Conservation (phyloP, 768 basidiomycete genomes). For the Naganishia antarctica region DNA sequence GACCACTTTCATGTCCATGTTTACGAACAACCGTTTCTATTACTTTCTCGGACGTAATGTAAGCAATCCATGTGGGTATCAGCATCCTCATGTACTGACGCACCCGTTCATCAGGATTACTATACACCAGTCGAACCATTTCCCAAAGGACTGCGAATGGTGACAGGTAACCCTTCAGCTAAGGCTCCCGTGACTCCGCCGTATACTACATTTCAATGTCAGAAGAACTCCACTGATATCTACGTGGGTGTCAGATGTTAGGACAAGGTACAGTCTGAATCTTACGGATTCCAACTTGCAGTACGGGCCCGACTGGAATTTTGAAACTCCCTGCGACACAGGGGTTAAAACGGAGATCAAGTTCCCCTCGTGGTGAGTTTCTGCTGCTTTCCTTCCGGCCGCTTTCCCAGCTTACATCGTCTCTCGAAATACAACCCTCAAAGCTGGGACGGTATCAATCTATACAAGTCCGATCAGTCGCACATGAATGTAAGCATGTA, state of each 20-base stretch:
- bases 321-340: constrained; percentile 30
- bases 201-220: constrained; percentile 10
- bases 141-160: constrained; percentile 37
- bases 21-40: constrained; percentile 13
- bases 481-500: constrained; percentile 32
- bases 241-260: background rate
- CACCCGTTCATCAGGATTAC: background rate
- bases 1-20: constrained; percentile 11
- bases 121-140: constrained; percentile 29
- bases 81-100: background rate
- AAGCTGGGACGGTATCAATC: constrained; percentile 47
- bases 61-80: background rate
- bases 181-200: constrained; percentile 4
- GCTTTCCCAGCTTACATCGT: background rate
- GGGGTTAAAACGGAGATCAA: constrained; percentile 39
- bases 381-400: background rate
- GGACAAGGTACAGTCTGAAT: background rate
- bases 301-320: constrained; percentile 34
- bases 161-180: constrained; percentile 33
- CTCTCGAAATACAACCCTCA: constrained; percentile 25
- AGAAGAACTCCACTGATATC: background rate
- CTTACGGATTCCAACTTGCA: background rate
- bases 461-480: constrained; percentile 36
- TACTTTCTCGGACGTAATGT: constrained; percentile 17
- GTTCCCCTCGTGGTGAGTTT: constrained; percentile 8